Conservation (phyloP, 441 rosid genomes). For the Euphorbia schlechtendalii region DNA sequence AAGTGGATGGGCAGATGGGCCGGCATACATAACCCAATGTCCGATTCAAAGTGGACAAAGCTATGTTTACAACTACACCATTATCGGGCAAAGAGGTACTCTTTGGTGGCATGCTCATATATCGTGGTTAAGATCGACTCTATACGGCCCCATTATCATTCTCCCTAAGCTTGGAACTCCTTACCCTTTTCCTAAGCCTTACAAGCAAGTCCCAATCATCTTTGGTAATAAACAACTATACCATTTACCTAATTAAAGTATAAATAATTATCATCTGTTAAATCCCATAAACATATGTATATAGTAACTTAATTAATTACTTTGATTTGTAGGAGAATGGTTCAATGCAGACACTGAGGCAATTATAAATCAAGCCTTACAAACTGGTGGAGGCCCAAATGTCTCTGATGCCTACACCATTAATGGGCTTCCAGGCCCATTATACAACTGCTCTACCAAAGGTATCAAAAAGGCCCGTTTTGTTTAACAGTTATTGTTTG, state of each 20-base stretch:
- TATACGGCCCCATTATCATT: constrained; percentile 59
- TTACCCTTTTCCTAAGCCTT: constrained; percentile 54
- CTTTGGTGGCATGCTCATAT: no score
- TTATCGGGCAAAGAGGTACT: no score
- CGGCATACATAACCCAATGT: constrained; percentile 57
- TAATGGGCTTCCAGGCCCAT: constrained; percentile 71
- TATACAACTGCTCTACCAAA: constrained; percentile 61
- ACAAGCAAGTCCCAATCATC: constrained; percentile 53
- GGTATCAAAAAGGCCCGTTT: no score
- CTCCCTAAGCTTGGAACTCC: constrained; percentile 44
- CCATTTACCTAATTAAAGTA: background rate
- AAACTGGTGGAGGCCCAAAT: constrained; percentile 71
- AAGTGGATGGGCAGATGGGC: constrained; percentile 80
- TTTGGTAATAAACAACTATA: constrained; percentile 54
- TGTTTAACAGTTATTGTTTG: no score
- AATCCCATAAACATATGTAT: no score
- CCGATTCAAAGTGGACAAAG: constrained; percentile 55
- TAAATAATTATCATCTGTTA: no score
- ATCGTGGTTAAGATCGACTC: constrained; percentile 57
- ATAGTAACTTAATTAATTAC: no score
- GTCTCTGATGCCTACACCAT: constrained; percentile 67
- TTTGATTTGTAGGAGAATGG: constrained; percentile 58
- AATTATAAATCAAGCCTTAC: constrained; percentile 49
- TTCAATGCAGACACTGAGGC: constrained; percentile 70
- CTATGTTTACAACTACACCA: constrained; percentile 56